Evolutionary conservation across 768 basidiomycete genomes (phyloP).

Genomic region (Hortiboletus flavorubellus): DNA sequence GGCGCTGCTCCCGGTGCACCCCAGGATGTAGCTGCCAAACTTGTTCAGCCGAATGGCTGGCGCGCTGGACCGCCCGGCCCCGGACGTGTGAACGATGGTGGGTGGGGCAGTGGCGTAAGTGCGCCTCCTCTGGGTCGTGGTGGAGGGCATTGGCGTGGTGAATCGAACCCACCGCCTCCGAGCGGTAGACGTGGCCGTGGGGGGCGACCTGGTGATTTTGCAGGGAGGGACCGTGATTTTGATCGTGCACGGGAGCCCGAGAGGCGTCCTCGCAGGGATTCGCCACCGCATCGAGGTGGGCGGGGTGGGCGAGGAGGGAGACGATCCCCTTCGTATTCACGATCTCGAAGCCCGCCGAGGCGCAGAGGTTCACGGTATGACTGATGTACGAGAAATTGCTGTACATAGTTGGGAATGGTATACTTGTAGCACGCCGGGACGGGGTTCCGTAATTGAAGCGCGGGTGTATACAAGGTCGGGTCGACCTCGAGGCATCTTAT

Average conservation of each 20-base stretch:
- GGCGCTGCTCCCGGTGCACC: slow-evolving; percentile 41
- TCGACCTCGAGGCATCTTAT: slow-evolving; percentile 10
- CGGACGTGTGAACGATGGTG: slow-evolving; percentile 42
- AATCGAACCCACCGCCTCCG: slow-evolving; percentile 48
- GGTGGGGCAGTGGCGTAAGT: slow-evolving; percentile 45
- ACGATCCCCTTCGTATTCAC: slow-evolving; percentile 35
- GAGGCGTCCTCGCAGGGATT: slow-evolving; percentile 47
- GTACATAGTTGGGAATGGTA: slow-evolving; percentile 2
- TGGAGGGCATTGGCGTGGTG: slow-evolving; percentile 76
- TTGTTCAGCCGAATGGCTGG: slow-evolving; percentile 35
- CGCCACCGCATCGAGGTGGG: slow-evolving; percentile 46
- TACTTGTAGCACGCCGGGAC: background rate
- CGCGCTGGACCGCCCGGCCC: slow-evolving; percentile 34
- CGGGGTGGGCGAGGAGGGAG: slow-evolving; percentile 43
- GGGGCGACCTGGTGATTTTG: slow-evolving; percentile 33
- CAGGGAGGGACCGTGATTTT: slow-evolving; percentile 35
- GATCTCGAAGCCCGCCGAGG: slow-evolving; percentile 43
- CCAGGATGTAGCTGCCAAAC: slow-evolving; percentile 43
- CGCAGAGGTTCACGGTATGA: slow-evolving; percentile 34
- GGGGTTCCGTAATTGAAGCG: too few species aligned
- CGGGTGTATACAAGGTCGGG: background rate
- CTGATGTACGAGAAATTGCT: slow-evolving; percentile 14
- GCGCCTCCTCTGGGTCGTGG: slow-evolving; percentile 42
- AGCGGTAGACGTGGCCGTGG: slow-evolving; percentile 43
- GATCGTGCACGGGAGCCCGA: slow-evolving; percentile 42